Conservation (phyloP, 2,329 filamentous ascomycete species). For the Corynespora cassiicola region DNA sequence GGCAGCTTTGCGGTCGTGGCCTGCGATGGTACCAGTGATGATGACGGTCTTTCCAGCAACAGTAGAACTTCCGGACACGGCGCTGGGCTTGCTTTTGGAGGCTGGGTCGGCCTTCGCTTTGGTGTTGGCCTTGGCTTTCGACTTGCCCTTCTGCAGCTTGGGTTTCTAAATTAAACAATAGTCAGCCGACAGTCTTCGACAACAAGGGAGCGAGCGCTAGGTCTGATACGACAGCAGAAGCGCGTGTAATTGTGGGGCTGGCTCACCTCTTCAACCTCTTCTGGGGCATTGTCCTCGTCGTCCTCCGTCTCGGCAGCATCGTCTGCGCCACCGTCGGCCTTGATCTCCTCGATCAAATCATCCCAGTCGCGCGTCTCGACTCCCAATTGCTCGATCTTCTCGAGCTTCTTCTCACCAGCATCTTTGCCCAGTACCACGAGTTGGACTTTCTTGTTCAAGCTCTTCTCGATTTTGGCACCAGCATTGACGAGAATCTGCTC, state of each 20-base stretch:
- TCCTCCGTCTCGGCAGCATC: slow-evolving; percentile 22
- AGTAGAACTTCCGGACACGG: slow-evolving; percentile 6
- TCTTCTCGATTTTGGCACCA: slow-evolving; percentile 26
- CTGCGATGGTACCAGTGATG: slow-evolving; percentile 20
- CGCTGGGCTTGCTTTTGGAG: slow-evolving; percentile 10
- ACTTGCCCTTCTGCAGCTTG: slow-evolving; percentile 16
- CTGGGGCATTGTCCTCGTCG: slow-evolving; percentile 21
- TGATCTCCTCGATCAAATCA: slow-evolving; percentile 65
- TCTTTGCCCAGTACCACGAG: slow-evolving; percentile 82
- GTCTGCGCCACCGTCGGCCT: slow-evolving; percentile 17
- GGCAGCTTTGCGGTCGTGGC: slow-evolving; percentile 22
- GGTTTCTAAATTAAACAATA: slow-evolving; percentile 12
- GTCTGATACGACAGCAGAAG: not conserved
- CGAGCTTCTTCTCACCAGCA: slow-evolving; percentile 86
- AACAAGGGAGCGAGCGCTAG: slow-evolving; percentile 1
- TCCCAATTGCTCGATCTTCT: slow-evolving; percentile 76
- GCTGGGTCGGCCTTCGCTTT: slow-evolving; percentile 19
- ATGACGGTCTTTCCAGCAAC: slow-evolving; percentile 21
- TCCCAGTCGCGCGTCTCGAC: slow-evolving; percentile 91
- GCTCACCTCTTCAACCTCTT: slow-evolving; percentile 22
- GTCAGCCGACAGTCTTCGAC: slow-evolving; percentile 3
- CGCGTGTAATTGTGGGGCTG: not conserved
- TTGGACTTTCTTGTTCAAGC: slow-evolving; percentile 28
- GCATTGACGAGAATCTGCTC: slow-evolving; percentile 22
- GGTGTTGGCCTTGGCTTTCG: slow-evolving; percentile 21